Evolutionary conservation across 768 basidiomycete species (phyloP).

Genomic region (Boletus subparvulus): DNA sequence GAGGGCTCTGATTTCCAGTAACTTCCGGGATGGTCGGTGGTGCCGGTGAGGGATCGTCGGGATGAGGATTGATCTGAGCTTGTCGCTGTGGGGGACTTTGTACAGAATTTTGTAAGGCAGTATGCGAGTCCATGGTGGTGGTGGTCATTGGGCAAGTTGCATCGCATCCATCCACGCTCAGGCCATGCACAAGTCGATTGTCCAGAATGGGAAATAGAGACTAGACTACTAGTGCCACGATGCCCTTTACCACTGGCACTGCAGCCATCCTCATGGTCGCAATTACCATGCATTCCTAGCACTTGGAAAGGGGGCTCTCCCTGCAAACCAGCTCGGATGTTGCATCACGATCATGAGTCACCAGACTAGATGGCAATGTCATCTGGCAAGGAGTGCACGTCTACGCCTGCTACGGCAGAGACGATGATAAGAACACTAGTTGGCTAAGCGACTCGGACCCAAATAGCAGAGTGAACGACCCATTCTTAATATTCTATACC

Average conservation of each 20-base stretch:
- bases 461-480: background rate
- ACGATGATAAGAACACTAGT: background rate
- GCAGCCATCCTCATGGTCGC: background rate
- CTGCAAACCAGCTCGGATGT: background rate
- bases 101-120: background rate
- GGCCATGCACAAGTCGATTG: background rate
- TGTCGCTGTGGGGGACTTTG: background rate
- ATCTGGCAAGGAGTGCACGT: background rate
- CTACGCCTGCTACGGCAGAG: background rate
- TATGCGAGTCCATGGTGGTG: slow-evolving; percentile 14
- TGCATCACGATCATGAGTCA: background rate
- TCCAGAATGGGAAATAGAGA: background rate
- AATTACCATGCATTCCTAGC: background rate
- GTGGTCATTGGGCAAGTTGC: slow-evolving; percentile 13
- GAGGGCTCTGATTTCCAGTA: background rate
- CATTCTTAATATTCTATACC: background rate
- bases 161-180: background rate
- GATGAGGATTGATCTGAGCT: background rate
- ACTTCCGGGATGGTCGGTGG: background rate
- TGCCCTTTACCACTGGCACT: too few species aligned
- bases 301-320: background rate
- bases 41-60: background rate
- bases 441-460: background rate
- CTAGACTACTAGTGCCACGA: too few species aligned
- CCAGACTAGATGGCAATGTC: background rate